Evolutionary conservation across 2,329 filamentous ascomycete species (phyloP).

Genomic region (Chalara sp.): DNA sequence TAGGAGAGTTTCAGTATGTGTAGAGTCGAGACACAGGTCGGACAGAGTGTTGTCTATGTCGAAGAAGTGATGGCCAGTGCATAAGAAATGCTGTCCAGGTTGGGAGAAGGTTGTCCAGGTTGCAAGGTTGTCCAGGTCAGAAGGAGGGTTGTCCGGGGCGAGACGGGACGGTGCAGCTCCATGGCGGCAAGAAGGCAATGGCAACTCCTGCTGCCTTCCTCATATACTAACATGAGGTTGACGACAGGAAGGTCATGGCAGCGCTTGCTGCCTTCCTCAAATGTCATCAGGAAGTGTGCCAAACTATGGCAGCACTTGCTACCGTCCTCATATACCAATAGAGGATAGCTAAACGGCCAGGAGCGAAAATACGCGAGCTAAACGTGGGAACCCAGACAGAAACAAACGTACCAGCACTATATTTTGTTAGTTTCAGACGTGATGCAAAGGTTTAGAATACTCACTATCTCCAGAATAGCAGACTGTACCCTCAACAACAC

Average conservation of each 20-base stretch:
- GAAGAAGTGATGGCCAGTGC: no score
- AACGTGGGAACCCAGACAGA: no score
- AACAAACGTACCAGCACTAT: background rate
- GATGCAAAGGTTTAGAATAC: no score
- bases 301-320: no score
- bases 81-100: background rate
- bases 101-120: background rate
- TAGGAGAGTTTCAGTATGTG: no score
- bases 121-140: background rate
- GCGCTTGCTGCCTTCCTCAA: no score
- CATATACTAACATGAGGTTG: no score
- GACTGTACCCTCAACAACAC: slow-evolving; percentile 80
- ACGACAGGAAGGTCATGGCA: no score
- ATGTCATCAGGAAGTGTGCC: no score
- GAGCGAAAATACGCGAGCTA: background rate
- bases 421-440: no score
- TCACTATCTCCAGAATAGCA: slow-evolving; percentile 20
- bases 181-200: background rate
- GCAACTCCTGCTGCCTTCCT: slow-evolving; percentile 1
- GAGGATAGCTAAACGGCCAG: background rate
- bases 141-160: background rate
- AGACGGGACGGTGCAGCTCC: background rate
- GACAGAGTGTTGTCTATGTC: background rate
- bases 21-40: no score
- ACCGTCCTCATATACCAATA: background rate